Evolutionary conservation across 2,329 filamentous ascomycete species (phyloP), one percentile per base, ranked within the genome.

Genomic region (Talaromyces sp.): DNA sequence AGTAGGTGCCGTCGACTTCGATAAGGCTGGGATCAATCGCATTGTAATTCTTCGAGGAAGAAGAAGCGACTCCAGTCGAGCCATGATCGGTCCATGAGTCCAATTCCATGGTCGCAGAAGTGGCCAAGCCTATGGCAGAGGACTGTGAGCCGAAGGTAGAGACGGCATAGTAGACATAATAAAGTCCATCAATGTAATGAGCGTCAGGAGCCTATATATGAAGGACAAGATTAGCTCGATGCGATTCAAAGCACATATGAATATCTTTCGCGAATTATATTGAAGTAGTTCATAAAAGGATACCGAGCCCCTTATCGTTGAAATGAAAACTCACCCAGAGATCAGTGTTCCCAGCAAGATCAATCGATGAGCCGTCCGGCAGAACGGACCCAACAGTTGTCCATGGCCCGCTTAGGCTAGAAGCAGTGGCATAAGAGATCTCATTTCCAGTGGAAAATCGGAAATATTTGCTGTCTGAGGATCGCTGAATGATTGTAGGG

Each of bases 121-220:
- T 82, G 1, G 80, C 81, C 4, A 82, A 69, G 16, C 86, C 86
- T 56, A 89, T 87, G 30, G 82, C 82, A 0, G 82, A 85, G 66
- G 77, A 71, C 57, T 87, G 84, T 0, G 76, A 79, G 0, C 85
- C 85, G 57, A 86, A 87, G 0, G 79, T 75, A 32, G 80, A 84
- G n/a, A 87, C 83, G 1, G 82, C 76, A 70, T 88, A 87, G 77
- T 86, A 88, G n/a, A 84, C 70, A 61, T 87, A 81, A 72, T 87
- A 89, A 0, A 76, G 75, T 49, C 71, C 74, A 56, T 80, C 81
- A n/a, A 88, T 75, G 14, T 81, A 71, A 16, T 74, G 69, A 13
- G 86, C 81, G 58, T 89, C 86, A 0, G 87, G 87, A 2, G 86
- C 86, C 84, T 86, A 41, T 8, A 29, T 29, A 43, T 11, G 41